These are phyloP conservation scores for Arctostaphylos glauca DNA, from an alignment of 148 eudicot genomes.

Conservation along the genomic window DNA sequence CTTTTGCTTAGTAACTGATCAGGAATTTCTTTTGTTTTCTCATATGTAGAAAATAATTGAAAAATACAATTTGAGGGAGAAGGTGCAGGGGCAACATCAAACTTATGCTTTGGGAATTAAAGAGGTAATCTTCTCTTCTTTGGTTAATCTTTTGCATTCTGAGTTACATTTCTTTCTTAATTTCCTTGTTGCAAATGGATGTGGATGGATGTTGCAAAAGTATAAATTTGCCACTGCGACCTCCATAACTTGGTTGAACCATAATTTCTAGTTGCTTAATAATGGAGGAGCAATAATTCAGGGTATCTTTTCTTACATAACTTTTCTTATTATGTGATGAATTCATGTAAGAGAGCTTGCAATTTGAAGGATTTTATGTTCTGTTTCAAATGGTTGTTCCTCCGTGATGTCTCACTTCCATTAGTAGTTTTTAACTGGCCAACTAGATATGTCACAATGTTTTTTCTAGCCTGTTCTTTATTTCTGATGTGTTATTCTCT, in stretches of 20 bases:
- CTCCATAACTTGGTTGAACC: neutral
- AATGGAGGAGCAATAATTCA: neutral
- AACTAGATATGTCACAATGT: neutral
- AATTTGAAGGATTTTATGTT: neutral
- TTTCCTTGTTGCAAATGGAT: neutral
- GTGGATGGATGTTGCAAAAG: neutral
- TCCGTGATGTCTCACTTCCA: neutral
- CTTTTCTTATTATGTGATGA: neutral
- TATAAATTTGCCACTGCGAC: neutral
- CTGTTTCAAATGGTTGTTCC: neutral
- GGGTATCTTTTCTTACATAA: neutral
- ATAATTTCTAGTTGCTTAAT: neutral
- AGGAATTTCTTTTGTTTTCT: neutral
- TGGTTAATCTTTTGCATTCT: neutral
- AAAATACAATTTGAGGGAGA: constrained; percentile 15
- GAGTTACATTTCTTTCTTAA: neutral
- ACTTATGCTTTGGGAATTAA: constrained; percentile 19
- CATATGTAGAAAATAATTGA: constrained; percentile 4
- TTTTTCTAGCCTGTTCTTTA: neutral
- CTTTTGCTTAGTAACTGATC: neutral
- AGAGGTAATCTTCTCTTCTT: neutral
- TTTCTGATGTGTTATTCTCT: constrained; percentile 10
- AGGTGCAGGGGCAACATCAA: constrained; percentile 13
- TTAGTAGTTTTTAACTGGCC: neutral
- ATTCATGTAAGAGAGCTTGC: neutral